These are phyloP conservation scores for Puccinia horiana DNA, from an alignment of 1,284 basidiomycete genomes.

Conservation along the genomic window DNA sequence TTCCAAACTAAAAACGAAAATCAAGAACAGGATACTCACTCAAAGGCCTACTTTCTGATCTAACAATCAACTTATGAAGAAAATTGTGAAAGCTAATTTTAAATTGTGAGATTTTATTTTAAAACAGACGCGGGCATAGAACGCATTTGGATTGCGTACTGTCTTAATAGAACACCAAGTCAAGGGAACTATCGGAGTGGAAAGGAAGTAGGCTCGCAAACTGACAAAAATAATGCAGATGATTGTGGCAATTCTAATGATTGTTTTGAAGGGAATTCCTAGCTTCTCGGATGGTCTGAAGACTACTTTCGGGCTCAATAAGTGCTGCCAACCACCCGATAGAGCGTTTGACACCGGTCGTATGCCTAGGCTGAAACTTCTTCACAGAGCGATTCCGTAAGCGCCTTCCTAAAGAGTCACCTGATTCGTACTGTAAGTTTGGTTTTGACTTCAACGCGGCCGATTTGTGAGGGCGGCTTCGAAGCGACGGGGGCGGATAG, in stretches of 20 bases:
- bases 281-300: not conserved
- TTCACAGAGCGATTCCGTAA: conserved; percentile 43
- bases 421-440: conserved; percentile 54
- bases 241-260: not conserved
- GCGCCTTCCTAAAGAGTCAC: conserved; percentile 3
- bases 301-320: not conserved
- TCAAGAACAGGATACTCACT: no score
- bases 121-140: no score
- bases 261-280: not conserved
- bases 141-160: no score
- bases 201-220: conserved; percentile 52
- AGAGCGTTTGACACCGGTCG: conserved; percentile 29
- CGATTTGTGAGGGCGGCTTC: conserved; percentile 19
- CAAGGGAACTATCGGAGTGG: conserved; percentile 48
- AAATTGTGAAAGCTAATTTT: no score
- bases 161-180: no score
- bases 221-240: conserved; percentile 49
- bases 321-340: not conserved
- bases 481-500: not conserved
- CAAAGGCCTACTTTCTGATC: conserved; percentile 16
- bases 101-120: no score
- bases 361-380: not conserved
- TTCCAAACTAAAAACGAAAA: no score
- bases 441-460: conserved; percentile 65
- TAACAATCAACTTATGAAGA: conserved; percentile 26